A percentile compares a stretch with the other conserved stretches of the same genome.
phyloP scores from a whole-genome alignment of 768 basidiomycete species.

The Rhodotorula diobovata region DNA sequence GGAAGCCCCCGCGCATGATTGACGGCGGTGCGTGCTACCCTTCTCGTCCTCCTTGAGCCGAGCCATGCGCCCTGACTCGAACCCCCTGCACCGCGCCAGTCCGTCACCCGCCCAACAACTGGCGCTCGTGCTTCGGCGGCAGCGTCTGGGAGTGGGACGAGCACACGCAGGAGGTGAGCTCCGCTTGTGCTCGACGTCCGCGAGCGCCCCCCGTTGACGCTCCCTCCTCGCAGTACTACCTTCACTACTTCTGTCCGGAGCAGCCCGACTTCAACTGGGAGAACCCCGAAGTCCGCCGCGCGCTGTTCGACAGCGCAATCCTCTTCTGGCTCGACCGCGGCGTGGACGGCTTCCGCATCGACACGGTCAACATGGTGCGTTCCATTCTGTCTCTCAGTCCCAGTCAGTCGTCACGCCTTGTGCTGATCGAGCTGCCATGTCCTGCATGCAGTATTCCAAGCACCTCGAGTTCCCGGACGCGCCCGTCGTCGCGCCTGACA shows the following conservation, averaged over 20 bases:
- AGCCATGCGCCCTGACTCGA: not conserved
- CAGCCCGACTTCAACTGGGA: constrained; percentile 79
- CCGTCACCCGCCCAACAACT: constrained; percentile 66
- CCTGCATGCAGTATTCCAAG: constrained; percentile 54
- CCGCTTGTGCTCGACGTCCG: not conserved
- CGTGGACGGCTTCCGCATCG: constrained; percentile 68
- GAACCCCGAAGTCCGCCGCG: constrained; percentile 48
- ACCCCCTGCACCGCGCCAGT: not conserved
- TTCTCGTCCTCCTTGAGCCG: no score
- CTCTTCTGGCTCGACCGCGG: constrained; percentile 69
- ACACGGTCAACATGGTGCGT: constrained; percentile 40
- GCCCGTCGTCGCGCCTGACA: constrained; percentile 54
- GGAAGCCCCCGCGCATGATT: constrained; percentile 60
- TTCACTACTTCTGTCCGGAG: constrained; percentile 62
- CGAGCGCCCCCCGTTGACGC: not conserved
- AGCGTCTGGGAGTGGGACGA: constrained; percentile 66
- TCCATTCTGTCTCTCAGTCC: not conserved
- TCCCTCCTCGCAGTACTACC: constrained; percentile 53
- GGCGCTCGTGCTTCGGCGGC: constrained; percentile 54
- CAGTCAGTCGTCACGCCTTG: not conserved
- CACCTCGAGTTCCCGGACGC: constrained; percentile 63
- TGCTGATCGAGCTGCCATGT: constrained; percentile 48
- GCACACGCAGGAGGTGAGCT: constrained; percentile 54
- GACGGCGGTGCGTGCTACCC: constrained; percentile 50
- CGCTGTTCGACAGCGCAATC: constrained; percentile 62